A percentile compares a stretch with the other conserved stretches of the same genome.
Conservation (phyloP, 345 rosid genomes). For the Excoecaria cochinchinensis region DNA sequence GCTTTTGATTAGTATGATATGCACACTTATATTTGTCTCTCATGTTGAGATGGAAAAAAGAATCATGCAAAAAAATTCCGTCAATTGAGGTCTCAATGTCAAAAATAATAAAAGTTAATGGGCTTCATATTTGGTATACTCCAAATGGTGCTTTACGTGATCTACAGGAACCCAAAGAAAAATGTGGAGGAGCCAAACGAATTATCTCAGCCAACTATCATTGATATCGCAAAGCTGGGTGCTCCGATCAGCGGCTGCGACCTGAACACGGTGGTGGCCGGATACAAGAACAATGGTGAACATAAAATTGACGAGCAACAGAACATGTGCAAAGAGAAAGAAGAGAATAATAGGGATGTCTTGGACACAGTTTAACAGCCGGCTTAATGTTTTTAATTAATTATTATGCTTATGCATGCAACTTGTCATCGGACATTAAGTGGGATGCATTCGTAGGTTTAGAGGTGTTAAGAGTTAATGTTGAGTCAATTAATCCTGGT, state of each 20-base stretch:
- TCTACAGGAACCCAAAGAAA: conserved; percentile 55
- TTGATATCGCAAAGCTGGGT: conserved; percentile 19
- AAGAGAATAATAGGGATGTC: background rate
- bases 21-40: too few relatives aligned
- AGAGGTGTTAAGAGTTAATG: background rate
- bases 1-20: too few relatives aligned
- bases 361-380: background rate
- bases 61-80: too few relatives aligned
- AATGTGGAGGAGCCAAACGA: conserved; percentile 37
- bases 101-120: background rate
- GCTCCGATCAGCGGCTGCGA: background rate
- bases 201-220: conserved; percentile 28
- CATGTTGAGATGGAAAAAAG: too few relatives aligned
- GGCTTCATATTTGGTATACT: conserved; percentile 72
- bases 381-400: background rate
- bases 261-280: background rate
- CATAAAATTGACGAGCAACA: background rate
- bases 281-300: background rate
- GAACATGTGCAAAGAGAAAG: background rate
- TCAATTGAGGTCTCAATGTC: too few relatives aligned
- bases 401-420: background rate
- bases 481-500: background rate
- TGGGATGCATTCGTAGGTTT: background rate
- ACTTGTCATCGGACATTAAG: too few relatives aligned
- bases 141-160: conserved; percentile 73